Evolutionary conservation across 306 rosid species (phyloP).

Genomic region (Prunus mira): DNA sequence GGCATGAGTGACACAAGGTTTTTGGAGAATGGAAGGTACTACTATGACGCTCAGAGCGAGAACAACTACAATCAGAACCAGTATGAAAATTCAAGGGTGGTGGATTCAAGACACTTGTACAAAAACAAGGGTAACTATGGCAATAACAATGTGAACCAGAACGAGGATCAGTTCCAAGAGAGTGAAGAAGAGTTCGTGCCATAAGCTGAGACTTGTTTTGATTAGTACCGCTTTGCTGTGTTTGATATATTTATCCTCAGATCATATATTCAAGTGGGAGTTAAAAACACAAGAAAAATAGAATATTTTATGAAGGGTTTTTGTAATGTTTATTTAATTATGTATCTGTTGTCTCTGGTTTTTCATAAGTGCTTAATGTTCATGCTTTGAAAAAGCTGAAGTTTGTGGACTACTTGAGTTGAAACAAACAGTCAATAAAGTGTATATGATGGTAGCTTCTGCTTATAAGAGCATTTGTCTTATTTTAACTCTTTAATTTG

Average conservation of each 20-base stretch:
- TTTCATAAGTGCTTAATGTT: neutral
- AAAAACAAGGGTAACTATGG: constrained; percentile 44
- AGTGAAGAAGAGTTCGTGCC: constrained; percentile 53
- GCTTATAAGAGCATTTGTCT: neutral
- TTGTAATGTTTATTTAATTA: neutral
- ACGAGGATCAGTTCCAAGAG: constrained; percentile 49
- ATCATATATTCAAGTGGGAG: neutral
- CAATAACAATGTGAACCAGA: constrained; percentile 45
- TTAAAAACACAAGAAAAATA: neutral
- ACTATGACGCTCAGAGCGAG: constrained; percentile 33
- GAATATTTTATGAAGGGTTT: neutral
- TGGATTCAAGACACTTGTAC: constrained; percentile 34
- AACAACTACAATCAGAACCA: constrained; percentile 36
- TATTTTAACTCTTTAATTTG: neutral
- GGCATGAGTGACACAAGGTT: constrained; percentile 96
- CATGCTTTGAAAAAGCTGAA: constrained; percentile 1
- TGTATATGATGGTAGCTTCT: constrained; percentile 20
- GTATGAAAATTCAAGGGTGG: constrained; percentile 37
- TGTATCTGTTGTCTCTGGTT: neutral
- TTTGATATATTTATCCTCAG: neutral
- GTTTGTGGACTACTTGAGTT: neutral
- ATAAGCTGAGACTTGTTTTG: constrained; percentile 18
- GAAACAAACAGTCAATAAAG: constrained; percentile 10
- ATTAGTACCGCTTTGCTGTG: neutral
- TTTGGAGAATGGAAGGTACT: constrained; percentile 68